Conservation (phyloP, 345 rosid species). For the Erucastrum elatum region DNA sequence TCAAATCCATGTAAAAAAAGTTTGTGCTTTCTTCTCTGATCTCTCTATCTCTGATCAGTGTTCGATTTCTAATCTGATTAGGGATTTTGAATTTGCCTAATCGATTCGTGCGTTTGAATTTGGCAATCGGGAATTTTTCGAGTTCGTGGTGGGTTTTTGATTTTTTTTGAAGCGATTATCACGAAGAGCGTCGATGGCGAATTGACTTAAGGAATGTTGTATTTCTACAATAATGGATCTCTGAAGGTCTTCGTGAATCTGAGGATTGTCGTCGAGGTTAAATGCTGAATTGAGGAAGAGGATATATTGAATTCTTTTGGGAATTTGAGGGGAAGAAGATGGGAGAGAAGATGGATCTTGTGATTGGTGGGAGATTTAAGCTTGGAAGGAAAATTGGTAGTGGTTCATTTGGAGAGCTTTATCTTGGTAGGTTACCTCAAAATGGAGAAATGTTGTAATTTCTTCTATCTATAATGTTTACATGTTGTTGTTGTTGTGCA, state of each 20-base stretch:
- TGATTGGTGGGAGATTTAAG: conserved; percentile 75
- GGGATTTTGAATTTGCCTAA: conserved; percentile 18
- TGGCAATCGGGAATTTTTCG: not conserved
- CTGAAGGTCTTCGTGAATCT: conserved; percentile 22
- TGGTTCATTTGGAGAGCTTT: conserved; percentile 88
- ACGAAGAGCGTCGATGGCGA: conserved; percentile 21
- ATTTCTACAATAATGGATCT: not conserved
- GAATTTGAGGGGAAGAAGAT: conserved; percentile 12
- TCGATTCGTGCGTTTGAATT: conserved; percentile 9
- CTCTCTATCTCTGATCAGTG: conserved; percentile 13
- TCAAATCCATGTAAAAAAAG: conserved; percentile 4
- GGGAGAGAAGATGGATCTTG: conserved; percentile 53
- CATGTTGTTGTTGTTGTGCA: conserved; percentile 6
- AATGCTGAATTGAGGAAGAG: not conserved
- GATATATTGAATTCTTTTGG: too few species aligned
- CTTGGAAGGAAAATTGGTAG: conserved; percentile 88
- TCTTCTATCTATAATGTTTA: not conserved
- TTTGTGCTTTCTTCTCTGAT: not conserved
- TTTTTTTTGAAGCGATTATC: conserved; percentile 9
- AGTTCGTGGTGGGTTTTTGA: conserved; percentile 22
- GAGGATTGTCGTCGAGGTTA: not conserved
- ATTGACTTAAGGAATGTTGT: not conserved
- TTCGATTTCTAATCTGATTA: conserved; percentile 19
- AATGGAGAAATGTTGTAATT: not conserved
- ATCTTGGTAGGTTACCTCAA: conserved; percentile 48